A percentile compares a stretch with the other conserved stretches of the same genome.
phyloP scores from a whole-genome alignment of 2,329 filamentous ascomycete genomes.

The Nothophoma quercina region DNA sequence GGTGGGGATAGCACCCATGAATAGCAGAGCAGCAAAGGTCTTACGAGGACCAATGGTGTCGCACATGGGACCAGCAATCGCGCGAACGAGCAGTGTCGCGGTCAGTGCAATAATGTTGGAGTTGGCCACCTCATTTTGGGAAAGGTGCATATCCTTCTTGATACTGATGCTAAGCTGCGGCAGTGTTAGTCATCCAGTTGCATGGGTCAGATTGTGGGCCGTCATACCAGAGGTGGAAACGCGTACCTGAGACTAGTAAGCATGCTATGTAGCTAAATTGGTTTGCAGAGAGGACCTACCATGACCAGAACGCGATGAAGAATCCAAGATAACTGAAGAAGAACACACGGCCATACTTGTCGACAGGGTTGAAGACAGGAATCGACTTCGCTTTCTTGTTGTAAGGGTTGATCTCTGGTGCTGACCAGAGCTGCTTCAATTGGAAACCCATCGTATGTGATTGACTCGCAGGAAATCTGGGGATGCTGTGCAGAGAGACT shows the following conservation, averaged over 20 bases:
- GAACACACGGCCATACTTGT: slow-evolving; percentile 85
- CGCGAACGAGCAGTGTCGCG: slow-evolving; percentile 71
- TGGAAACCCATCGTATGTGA: slow-evolving; percentile 43
- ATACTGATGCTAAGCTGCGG: slow-evolving; percentile 65
- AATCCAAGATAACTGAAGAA: slow-evolving; percentile 90
- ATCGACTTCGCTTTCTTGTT: slow-evolving; percentile 84
- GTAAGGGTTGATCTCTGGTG: slow-evolving; percentile 81
- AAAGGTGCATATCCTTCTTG: slow-evolving; percentile 77
- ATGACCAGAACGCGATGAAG: slow-evolving; percentile 88
- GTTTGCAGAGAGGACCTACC: slow-evolving; percentile 50
- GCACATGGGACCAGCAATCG: slow-evolving; percentile 82
- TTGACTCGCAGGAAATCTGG: slow-evolving; percentile 8
- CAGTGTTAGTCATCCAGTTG: slow-evolving; percentile 52
- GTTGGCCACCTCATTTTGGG: slow-evolving; percentile 76
- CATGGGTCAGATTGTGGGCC: slow-evolving; percentile 13
- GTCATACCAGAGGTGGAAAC: slow-evolving; percentile 78
- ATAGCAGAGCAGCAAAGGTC: slow-evolving; percentile 80
- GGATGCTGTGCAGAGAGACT: slow-evolving; percentile 11
- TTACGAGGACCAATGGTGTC: slow-evolving; percentile 82
- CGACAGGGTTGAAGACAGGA: slow-evolving; percentile 77
- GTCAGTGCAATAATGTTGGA: slow-evolving; percentile 85
- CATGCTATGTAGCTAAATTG: slow-evolving; percentile 12
- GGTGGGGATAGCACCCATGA: slow-evolving; percentile 80
- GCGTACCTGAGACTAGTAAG: slow-evolving; percentile 69
- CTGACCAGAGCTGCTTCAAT: slow-evolving; percentile 48